Evolutionary conservation across 1,139 yeast genomes (phyloP).

Genomic region (Hansenula sp.): DNA sequence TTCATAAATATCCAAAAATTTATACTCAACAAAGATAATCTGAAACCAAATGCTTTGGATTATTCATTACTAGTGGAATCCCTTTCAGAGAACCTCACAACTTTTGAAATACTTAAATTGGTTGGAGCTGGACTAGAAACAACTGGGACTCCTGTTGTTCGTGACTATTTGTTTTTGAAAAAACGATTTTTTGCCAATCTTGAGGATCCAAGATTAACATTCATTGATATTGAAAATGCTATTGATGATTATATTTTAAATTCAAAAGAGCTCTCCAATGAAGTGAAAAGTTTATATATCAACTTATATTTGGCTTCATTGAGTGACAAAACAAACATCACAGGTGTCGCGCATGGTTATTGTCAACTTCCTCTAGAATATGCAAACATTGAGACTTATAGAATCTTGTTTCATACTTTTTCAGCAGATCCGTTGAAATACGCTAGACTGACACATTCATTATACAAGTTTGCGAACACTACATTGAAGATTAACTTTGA

Average conservation of each 20-base stretch:
- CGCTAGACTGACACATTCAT: slow-evolving; percentile 6
- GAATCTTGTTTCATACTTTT: slow-evolving; percentile 12
- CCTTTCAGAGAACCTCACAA: no score
- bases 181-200: neutral
- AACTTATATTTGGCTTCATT: slow-evolving; percentile 10
- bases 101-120: no score
- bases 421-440: slow-evolving; percentile 11
- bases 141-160: neutral
- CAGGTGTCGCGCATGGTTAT: slow-evolving; percentile 15
- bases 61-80: no score
- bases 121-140: no score
- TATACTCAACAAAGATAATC: no score
- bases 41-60: no score
- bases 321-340: slow-evolving; percentile 9
- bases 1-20: no score
- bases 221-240: neutral
- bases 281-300: slow-evolving; percentile 7
- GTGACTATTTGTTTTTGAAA: neutral
- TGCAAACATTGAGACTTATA: slow-evolving; percentile 5
- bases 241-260: neutral
- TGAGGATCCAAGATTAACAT: neutral
- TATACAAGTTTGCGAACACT: slow-evolving; percentile 5
- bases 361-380: slow-evolving; percentile 4
- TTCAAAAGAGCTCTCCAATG: neutral
- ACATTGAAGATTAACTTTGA: neutral